Conservation (phyloP, 805 yeast species). For the Candida boidinii region DNA sequence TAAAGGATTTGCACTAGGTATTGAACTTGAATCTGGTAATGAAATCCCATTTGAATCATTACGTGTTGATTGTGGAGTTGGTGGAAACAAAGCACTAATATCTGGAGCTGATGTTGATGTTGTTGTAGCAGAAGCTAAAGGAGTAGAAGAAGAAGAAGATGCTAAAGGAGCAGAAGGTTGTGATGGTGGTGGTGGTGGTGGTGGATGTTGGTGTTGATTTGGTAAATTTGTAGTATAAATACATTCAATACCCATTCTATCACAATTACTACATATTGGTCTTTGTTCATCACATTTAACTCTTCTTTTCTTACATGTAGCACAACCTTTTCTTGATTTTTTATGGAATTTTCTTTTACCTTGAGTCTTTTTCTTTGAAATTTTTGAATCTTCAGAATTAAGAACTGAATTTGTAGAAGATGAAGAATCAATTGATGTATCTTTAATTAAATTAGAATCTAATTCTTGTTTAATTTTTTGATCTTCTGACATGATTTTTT, state of each 20-base stretch:
- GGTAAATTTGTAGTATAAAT: slow-evolving; percentile 31
- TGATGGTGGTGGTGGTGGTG: slow-evolving; percentile 4
- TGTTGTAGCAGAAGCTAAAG: neutral
- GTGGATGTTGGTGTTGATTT: slow-evolving; percentile 2
- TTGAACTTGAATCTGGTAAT: no score
- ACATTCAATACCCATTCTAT: slow-evolving; percentile 72
- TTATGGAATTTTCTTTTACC: slow-evolving; percentile 84
- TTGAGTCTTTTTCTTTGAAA: slow-evolving; percentile 31
- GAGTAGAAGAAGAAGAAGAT: neutral
- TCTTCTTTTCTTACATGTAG: slow-evolving; percentile 79
- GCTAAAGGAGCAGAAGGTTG: slow-evolving; percentile 3
- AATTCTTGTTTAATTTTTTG: no score
- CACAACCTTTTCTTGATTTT: slow-evolving; percentile 83
- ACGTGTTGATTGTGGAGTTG: no score
- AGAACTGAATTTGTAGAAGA: no score
- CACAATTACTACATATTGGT: slow-evolving; percentile 75
- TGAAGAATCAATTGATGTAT: no score
- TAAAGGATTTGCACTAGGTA: no score
- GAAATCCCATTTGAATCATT: no score
- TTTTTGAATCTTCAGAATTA: slow-evolving; percentile 2
- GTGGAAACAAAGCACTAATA: no score
- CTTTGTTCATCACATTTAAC: slow-evolving; percentile 89
- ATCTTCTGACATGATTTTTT: no score
- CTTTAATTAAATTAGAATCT: no score
- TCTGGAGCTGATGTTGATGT: neutral